Conservation (phyloP, 208 protist species). For the Wallacemonas collosoma region DNA sequence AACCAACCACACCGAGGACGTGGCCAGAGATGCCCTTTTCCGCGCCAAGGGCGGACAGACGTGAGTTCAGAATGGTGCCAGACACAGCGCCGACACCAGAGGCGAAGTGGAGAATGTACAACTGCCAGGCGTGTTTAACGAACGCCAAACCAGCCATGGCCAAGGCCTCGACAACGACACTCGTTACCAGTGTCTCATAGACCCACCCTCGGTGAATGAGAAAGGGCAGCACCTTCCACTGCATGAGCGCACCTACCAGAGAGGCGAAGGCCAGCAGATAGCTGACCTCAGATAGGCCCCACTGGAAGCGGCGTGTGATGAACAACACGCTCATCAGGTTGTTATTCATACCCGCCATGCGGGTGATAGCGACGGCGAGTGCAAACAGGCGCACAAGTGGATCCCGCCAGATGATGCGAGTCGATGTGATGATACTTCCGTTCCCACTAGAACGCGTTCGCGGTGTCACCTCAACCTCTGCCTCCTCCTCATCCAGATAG, state of each 20-base stretch:
- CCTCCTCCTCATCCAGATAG: not conserved
- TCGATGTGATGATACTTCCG: not conserved
- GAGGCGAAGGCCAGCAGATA: slow-evolving; percentile 29
- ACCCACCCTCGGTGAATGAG: slow-evolving; percentile 32
- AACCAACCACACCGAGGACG: slow-evolving; percentile 38
- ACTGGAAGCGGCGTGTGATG: slow-evolving; percentile 36
- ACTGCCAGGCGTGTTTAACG: slow-evolving; percentile 22
- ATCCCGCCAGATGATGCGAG: slow-evolving; percentile 23
- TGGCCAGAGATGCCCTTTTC: slow-evolving; percentile 33
- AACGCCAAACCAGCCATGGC: slow-evolving; percentile 25
- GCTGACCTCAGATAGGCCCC: slow-evolving; percentile 36
- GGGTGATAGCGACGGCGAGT: slow-evolving; percentile 32
- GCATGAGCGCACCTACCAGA: slow-evolving; percentile 29
- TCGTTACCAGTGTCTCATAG: slow-evolving; percentile 25
- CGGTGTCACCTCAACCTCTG: not conserved
- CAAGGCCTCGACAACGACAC: slow-evolving; percentile 19
- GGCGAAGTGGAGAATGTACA: slow-evolving; percentile 31
- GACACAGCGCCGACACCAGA: slow-evolving; percentile 25
- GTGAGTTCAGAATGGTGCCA: slow-evolving; percentile 36
- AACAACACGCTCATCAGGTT: slow-evolving; percentile 56
- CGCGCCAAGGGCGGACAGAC: slow-evolving; percentile 33
- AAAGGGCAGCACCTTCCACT: slow-evolving; percentile 34
- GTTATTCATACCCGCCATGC: slow-evolving; percentile 44
- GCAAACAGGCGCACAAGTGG: slow-evolving; percentile 26
- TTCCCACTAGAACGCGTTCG: not conserved